Conservation (phyloP, 768 basidiomycete species). For the Boletus coccyginus region DNA sequence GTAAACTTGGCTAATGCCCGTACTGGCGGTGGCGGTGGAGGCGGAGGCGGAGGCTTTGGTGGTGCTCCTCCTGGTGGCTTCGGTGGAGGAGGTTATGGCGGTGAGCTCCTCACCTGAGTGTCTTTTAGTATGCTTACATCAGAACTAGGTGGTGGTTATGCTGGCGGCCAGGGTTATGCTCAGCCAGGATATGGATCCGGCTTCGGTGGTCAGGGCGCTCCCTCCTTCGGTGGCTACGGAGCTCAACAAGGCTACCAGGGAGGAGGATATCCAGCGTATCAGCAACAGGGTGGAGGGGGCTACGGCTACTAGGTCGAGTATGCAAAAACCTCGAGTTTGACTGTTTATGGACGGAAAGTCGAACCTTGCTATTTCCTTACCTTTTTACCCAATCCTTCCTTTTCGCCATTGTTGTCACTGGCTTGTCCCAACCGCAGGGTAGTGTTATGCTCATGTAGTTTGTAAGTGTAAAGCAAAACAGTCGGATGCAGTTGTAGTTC, state of each 20-base stretch:
- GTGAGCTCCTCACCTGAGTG: conserved; percentile 4
- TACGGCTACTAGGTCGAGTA: conserved; percentile 25
- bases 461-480: conserved; percentile 21
- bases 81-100: conserved; percentile 27
- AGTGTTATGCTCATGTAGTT: conserved; percentile 9
- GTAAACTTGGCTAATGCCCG: conserved; percentile 81
- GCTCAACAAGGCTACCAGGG: conserved; percentile 20
- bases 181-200: conserved; percentile 21
- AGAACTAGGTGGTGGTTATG: conserved; percentile 26
- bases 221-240: conserved; percentile 13
- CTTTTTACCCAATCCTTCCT: not conserved
- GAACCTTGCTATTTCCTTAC: not conserved
- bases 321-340: not conserved
- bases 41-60: conserved; percentile 14
- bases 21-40: conserved; percentile 49
- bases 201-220: conserved; percentile 12
- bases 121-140: conserved; percentile 12
- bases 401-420: not conserved
- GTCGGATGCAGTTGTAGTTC: conserved; percentile 2
- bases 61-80: conserved; percentile 32
- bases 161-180: conserved; percentile 27
- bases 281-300: conserved; percentile 26
- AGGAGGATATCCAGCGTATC: conserved; percentile 26
- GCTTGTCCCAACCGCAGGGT: conserved; percentile 2
- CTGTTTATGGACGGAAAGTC: not conserved